Evolutionary conservation across 345 rosid genomes (phyloP).

Genomic region (Iberis pinnata): DNA sequence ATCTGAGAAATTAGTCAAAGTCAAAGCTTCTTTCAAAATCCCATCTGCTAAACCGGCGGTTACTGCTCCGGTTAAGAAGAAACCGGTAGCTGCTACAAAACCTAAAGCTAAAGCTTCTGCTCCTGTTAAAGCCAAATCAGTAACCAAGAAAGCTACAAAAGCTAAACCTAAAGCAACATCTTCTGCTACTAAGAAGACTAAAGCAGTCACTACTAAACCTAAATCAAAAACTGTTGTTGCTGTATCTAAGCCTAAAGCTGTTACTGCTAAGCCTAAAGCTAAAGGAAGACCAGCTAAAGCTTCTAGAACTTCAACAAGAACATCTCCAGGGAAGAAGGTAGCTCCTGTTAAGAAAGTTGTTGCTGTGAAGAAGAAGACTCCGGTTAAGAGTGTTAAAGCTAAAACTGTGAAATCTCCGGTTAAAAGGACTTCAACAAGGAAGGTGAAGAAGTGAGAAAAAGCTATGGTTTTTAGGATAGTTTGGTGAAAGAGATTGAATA

Average conservation of each 20-base stretch:
- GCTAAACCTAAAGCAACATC: conserved; percentile 28
- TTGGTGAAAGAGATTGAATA: too few species aligned
- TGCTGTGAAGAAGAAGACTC: conserved; percentile 32
- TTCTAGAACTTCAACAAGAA: conserved; percentile 55
- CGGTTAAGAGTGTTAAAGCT: conserved; percentile 42
- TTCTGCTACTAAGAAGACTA: conserved; percentile 21
- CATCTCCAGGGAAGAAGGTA: conserved; percentile 51
- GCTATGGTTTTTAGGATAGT: conserved; percentile 20
- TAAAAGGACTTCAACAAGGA: conserved; percentile 40
- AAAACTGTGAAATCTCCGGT: conserved; percentile 55
- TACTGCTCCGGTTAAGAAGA: conserved; percentile 30
- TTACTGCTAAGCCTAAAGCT: conserved; percentile 45
- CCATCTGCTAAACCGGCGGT: conserved; percentile 35
- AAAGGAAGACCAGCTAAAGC: conserved; percentile 60
- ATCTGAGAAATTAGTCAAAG: conserved; percentile 58
- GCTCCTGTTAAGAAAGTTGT: conserved; percentile 44
- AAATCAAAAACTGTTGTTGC: conserved; percentile 26
- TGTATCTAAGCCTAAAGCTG: conserved; percentile 34
- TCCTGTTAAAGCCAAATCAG: conserved; percentile 32
- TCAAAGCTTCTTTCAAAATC: conserved; percentile 65
- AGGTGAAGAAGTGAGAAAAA: conserved; percentile 34
- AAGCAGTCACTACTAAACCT: conserved; percentile 27
- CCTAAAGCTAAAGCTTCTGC: conserved; percentile 29
- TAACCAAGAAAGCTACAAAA: conserved; percentile 24
- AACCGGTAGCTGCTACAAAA: conserved; percentile 3